Percentiles rank a stretch among this genome's conserved stretches.
phyloP scores from a whole-genome alignment of 768 basidiomycete genomes.

The Leccinellum albellum region DNA sequence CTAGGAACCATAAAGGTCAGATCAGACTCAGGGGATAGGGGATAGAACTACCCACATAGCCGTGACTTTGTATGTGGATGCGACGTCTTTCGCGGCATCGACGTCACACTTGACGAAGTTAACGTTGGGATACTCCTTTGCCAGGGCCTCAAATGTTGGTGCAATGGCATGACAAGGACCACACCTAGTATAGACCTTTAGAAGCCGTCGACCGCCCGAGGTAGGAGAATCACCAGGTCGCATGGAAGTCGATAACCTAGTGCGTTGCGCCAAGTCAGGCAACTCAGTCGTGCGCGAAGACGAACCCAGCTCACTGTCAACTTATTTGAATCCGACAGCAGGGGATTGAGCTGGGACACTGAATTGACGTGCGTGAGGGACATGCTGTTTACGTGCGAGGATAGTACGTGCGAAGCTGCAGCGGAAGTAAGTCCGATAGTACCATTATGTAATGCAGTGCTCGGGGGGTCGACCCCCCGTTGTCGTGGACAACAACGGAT shows the following conservation, averaged over 20 bases:
- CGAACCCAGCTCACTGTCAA: conserved; percentile 46
- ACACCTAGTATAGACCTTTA: conserved; percentile 52
- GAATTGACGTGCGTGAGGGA: conserved; percentile 62
- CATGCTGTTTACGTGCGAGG: conserved; percentile 33
- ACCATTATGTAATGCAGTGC: too few species aligned
- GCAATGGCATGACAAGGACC: conserved; percentile 83
- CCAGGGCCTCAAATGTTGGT: conserved; percentile 65
- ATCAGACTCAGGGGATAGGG: neutral
- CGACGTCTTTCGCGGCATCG: conserved; percentile 67
- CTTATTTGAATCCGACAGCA: conserved; percentile 60
- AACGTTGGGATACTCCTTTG: conserved; percentile 63
- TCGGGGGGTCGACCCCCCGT: too few species aligned
- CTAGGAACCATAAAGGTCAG: conserved; percentile 32
- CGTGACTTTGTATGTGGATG: conserved; percentile 54
- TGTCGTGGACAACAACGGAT: too few species aligned
- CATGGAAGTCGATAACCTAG: conserved; percentile 88
- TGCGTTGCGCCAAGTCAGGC: conserved; percentile 23
- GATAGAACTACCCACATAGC: conserved; percentile 65
- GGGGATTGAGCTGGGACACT: conserved; percentile 55
- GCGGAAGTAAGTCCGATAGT: too few species aligned
- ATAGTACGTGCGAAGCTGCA: too few species aligned
- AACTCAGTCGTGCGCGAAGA: neutral
- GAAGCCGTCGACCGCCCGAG: conserved; percentile 1
- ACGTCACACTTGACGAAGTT: conserved; percentile 86
- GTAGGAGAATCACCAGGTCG: conserved; percentile 56